phyloP scores from a whole-genome alignment of 2,329 filamentous ascomycete genomes.

The Aspergillus amoenus region DNA sequence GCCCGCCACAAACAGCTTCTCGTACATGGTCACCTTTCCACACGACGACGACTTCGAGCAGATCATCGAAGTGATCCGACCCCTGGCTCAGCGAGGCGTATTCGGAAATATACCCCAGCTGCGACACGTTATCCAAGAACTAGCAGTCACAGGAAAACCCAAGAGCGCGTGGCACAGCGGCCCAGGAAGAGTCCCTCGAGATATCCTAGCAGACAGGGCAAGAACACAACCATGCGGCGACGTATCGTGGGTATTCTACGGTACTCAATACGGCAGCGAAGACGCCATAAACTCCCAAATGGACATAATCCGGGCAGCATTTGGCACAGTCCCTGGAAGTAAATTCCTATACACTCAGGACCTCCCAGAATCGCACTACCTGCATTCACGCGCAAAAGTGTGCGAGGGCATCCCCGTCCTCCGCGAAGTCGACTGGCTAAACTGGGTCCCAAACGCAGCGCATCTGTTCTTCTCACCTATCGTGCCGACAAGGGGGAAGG shows the following conservation, averaged over 20 bases:
- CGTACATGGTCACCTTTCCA: slow-evolving; percentile 33
- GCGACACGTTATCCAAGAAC: not conserved
- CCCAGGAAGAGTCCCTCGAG: not conserved
- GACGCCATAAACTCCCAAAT: not conserved
- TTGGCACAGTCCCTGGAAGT: not conserved
- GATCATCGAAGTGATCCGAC: slow-evolving; percentile 39
- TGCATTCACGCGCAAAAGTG: not conserved
- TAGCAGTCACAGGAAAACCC: not conserved
- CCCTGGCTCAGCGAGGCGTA: slow-evolving; percentile 16
- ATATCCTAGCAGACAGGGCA: not conserved
- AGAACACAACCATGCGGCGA: not conserved
- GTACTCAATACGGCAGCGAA: not conserved
- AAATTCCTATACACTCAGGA: not conserved
- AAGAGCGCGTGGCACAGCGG: not conserved
- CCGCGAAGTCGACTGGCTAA: not conserved
- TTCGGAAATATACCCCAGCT: not conserved
- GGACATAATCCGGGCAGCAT: not conserved
- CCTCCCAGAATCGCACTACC: not conserved
- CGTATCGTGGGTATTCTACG: not conserved
- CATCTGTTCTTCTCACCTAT: not conserved
- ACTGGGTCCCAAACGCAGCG: not conserved
- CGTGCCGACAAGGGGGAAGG: not conserved
- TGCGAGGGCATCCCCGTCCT: not conserved
- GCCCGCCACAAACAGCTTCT: slow-evolving; percentile 49
- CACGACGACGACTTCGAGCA: slow-evolving; percentile 51